A percentile compares a stretch with the other conserved stretches of the same genome.
Evolutionary conservation across 2,329 filamentous ascomycete species (phyloP).

Genomic region (Arthroderma sp.): DNA sequence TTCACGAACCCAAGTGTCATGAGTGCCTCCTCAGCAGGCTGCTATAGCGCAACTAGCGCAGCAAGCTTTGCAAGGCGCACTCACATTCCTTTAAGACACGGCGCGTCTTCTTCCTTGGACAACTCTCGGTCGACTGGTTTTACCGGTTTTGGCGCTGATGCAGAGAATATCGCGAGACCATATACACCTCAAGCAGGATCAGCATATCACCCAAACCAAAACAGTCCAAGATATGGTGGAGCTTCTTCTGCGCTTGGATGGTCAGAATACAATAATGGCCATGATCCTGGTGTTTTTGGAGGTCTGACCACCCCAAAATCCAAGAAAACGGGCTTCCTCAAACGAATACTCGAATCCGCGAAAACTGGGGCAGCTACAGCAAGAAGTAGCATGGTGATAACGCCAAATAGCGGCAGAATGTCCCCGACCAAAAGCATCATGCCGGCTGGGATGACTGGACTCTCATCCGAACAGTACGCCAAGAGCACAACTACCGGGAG

Average conservation of each 20-base stretch:
- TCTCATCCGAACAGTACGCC: conserved; percentile 19
- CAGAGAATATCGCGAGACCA: conserved; percentile 25
- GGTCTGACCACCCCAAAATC: conserved; percentile 63
- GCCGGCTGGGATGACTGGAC: conserved; percentile 33
- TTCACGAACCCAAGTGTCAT: conserved; percentile 76
- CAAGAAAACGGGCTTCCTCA: conserved; percentile 83
- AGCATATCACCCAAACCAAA: conserved; percentile 87
- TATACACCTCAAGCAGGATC: conserved; percentile 50
- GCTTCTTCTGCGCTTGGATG: conserved; percentile 54
- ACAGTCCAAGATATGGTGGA: conserved; percentile 37
- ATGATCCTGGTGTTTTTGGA: conserved; percentile 60
- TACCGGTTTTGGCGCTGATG: conserved; percentile 23
- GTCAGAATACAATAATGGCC: conserved; percentile 38
- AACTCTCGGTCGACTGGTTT: conserved; percentile 34
- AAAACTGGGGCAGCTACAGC: conserved; percentile 88
- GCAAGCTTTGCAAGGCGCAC: conserved; percentile 71
- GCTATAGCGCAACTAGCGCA: conserved; percentile 86
- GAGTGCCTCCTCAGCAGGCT: conserved; percentile 84
- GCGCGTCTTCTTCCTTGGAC: neutral
- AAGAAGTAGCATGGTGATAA: conserved; percentile 66
- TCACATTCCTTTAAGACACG: conserved; percentile 1
- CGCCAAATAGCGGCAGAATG: conserved; percentile 34
- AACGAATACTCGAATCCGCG: conserved; percentile 84
- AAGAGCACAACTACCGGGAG: conserved; percentile 41
- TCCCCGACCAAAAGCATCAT: conserved; percentile 38